Conservation (phyloP, 371 early-diverging fungal species). For the Mortierella sp. region DNA sequence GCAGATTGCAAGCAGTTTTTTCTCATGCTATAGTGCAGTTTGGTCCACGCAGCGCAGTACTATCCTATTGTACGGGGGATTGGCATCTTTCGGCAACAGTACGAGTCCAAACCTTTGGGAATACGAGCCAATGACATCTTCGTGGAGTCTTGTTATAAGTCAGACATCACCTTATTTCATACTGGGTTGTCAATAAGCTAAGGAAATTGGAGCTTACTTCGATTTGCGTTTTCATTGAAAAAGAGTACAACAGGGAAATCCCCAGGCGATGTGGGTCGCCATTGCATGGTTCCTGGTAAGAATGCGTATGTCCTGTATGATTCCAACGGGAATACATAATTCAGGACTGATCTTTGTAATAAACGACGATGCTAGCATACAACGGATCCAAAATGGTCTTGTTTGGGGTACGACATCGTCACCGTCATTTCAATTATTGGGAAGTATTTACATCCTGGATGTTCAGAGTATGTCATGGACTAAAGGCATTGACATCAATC, state of each 20-base stretch:
- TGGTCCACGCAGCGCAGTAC: not conserved
- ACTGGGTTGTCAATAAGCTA: no score
- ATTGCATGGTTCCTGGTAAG: constrained; percentile 16
- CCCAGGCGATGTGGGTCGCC: not conserved
- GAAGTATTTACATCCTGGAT: not conserved
- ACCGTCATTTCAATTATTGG: not conserved
- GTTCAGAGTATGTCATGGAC: not conserved
- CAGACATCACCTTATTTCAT: no score
- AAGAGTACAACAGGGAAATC: not conserved
- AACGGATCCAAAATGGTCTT: not conserved
- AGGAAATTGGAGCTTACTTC: no score
- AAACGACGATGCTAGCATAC: not conserved
- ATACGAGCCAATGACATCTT: not conserved
- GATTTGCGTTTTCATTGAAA: no score
- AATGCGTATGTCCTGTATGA: no score
- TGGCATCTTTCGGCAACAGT: no score
- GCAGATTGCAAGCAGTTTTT: not conserved
- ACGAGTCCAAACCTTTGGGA: constrained; percentile 1
- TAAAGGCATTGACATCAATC: not conserved
- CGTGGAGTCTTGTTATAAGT: not conserved
- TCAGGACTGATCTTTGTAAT: no score
- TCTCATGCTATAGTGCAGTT: not conserved
- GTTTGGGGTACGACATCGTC: not conserved
- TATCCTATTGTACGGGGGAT: constrained; percentile 3
- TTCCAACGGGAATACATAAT: not conserved